Percentiles rank a stretch among this genome's conserved stretches.
Conservation (phyloP, 805 yeast species). For the Metschnikowia orientalis region DNA sequence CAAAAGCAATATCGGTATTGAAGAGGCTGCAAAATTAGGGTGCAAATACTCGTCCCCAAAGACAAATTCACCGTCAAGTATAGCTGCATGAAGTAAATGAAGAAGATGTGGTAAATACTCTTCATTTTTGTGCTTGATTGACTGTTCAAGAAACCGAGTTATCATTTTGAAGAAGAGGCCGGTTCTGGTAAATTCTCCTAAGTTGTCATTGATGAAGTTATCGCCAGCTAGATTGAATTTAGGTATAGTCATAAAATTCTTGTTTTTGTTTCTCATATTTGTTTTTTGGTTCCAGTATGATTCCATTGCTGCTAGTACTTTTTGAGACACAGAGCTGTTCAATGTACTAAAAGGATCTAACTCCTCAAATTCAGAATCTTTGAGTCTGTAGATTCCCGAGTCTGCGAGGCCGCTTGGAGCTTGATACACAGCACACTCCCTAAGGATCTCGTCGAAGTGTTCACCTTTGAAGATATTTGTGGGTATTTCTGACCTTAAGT, state of each 20-base stretch:
- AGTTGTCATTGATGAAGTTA: conserved; percentile 29
- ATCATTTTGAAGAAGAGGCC: conserved; percentile 51
- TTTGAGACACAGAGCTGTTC: conserved; percentile 46
- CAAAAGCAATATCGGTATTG: conserved; percentile 53
- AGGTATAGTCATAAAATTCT: conserved; percentile 45
- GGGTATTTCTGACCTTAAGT: conserved; percentile 23
- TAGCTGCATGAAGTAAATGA: conserved; percentile 64
- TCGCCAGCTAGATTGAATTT: conserved; percentile 27
- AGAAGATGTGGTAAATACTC: conserved; percentile 55
- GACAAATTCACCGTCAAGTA: conserved; percentile 45
- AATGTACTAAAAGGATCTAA: conserved; percentile 49
- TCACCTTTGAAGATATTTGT: conserved; percentile 25
- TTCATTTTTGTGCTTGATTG: conserved; percentile 49
- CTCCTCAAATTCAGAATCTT: conserved; percentile 45
- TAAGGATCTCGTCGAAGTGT: conserved; percentile 47
- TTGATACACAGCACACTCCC: conserved; percentile 59
- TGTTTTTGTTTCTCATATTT: conserved; percentile 32
- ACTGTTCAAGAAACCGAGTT: conserved; percentile 51
- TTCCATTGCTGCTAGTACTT: conserved; percentile 44
- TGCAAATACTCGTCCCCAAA: conserved; percentile 39
- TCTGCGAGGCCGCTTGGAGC: conserved; percentile 59
- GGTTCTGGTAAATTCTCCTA: conserved; percentile 52
- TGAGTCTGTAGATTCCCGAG: conserved; percentile 63
- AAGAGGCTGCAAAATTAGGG: conserved; percentile 48
- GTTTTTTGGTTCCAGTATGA: conserved; percentile 22